These are phyloP conservation scores for Xylaria palmicola DNA, from an alignment of 495 filamentous ascomycete species.

Conservation along the genomic window DNA sequence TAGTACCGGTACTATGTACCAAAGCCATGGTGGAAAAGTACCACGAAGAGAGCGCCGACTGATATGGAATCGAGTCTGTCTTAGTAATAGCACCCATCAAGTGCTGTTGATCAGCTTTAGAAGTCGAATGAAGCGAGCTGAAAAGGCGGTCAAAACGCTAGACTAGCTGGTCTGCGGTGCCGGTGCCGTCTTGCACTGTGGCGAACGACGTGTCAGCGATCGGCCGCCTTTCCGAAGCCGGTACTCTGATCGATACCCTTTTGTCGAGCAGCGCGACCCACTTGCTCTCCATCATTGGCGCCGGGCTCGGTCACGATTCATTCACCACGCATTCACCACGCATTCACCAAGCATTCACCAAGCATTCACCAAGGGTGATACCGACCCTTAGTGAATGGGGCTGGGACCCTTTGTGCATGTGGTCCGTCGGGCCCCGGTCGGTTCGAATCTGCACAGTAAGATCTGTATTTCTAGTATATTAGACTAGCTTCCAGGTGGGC, in stretches of 20 bases:
- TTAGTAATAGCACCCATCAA: too few species aligned
- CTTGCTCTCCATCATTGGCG: background rate
- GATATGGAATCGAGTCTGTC: too few species aligned
- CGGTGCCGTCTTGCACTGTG: constrained; percentile 6
- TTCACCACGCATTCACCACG: background rate
- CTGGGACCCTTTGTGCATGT: constrained; percentile 1
- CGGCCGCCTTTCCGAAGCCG: background rate
- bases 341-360: too few species aligned
- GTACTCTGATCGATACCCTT: background rate
- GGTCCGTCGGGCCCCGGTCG: background rate
- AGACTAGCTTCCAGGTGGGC: too few species aligned
- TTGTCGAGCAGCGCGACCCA: background rate
- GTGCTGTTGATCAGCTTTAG: too few species aligned
- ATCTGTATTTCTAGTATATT: too few species aligned
- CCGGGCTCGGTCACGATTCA: constrained; percentile 10
- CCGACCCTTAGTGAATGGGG: background rate
- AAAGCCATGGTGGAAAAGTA: too few species aligned
- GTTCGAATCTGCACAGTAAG: too few species aligned
- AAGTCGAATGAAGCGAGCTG: too few species aligned
- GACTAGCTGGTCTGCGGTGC: too few species aligned
- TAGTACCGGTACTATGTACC: too few species aligned
- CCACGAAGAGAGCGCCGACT: too few species aligned
- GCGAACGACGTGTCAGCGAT: background rate
- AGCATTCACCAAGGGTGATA: background rate
- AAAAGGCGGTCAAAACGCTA: background rate